Evolutionary conservation across 2,329 filamentous ascomycete species (phyloP), one percentile per base, ranked within the genome.

Genomic region (Fusarium nanum): DNA sequence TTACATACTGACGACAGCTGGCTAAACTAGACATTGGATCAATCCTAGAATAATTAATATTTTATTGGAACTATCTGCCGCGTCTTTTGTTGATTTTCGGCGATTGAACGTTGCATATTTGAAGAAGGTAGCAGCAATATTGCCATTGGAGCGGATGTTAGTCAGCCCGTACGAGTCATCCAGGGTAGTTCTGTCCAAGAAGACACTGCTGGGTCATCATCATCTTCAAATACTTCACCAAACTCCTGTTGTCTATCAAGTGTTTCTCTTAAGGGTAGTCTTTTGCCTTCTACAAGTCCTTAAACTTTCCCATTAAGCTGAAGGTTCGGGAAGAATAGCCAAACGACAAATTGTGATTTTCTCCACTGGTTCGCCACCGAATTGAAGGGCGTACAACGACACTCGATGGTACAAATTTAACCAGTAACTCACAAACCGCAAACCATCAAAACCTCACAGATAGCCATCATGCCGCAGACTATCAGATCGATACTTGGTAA

Each of bases 1-100:
- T 48, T 85, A 86, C 59, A 85, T 85, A 28, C 66, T 86, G 73
- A 85, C 84, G 12, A 84, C 83, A 76, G 85, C 84, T 45, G 83
- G 83, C 40, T 86, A 68, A 53, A 30, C 28, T 28, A 45, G 37
- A 18, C 16, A 40, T 37, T 64, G 49, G 16, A 12, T 14, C 23
- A 53, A 56, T 50, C 41, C 37, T 41, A 22, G 20, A 44, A 22
- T 22, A 62, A 49, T 56, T 49, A 49, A 58, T 50, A 56, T 25
- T 25, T 16, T 44, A 13, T 67, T 59, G 22, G 34, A 27, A 30
- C 10, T 7, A 49, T 22, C 53, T 44, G 16, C n/a, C 16, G 23
- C 25, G 16, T 49, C 30, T 50, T 4, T 46, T 52, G 13, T 34
- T 22, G 16, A 27, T 20, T 18, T 56, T 34, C 52, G 25, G 27